Conservation (phyloP, 768 basidiomycete genomes). For the Epithele typhae region DNA sequence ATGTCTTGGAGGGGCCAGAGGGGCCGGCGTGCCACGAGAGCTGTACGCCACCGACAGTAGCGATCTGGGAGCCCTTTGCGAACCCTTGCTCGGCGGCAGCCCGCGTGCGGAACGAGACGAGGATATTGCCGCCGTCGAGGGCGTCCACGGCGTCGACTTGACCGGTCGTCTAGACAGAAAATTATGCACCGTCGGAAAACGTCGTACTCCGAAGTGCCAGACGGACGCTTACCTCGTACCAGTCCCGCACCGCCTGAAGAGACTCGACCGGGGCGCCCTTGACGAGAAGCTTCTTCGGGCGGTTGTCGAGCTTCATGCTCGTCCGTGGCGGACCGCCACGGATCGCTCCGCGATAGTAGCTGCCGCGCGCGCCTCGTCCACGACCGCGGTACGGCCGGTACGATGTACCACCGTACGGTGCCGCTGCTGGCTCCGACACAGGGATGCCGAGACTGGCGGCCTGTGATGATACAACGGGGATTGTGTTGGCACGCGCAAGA, state of each 20-base stretch:
- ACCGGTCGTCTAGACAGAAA: constrained; percentile 50
- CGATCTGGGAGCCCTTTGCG: constrained; percentile 65
- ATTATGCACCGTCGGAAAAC: too few species aligned
- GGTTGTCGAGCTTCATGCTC: constrained; percentile 88
- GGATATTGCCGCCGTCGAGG: constrained; percentile 49
- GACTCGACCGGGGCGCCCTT: constrained; percentile 59
- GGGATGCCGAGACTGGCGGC: constrained; percentile 73
- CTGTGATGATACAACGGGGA: constrained; percentile 28
- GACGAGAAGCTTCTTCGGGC: constrained; percentile 75
- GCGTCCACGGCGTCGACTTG: constrained; percentile 64
- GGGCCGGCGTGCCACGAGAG: constrained; percentile 59
- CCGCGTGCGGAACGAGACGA: constrained; percentile 71
- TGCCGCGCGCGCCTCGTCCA: constrained; percentile 53
- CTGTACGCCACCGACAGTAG: constrained; percentile 60
- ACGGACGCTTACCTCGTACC: constrained; percentile 64
- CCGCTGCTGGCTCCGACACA: constrained; percentile 38
- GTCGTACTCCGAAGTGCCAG: not conserved
- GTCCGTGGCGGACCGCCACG: constrained; percentile 64
- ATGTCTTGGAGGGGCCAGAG: too few species aligned
- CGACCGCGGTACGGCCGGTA: constrained; percentile 54
- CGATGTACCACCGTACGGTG: constrained; percentile 29
- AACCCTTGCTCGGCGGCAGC: constrained; percentile 77
- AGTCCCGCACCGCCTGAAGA: constrained; percentile 64
- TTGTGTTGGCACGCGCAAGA: not conserved
- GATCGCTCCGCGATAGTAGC: constrained; percentile 54